These are phyloP conservation scores for Ustilago nuda DNA, from an alignment of 1,284 basidiomycete genomes.

Conservation along the genomic window DNA sequence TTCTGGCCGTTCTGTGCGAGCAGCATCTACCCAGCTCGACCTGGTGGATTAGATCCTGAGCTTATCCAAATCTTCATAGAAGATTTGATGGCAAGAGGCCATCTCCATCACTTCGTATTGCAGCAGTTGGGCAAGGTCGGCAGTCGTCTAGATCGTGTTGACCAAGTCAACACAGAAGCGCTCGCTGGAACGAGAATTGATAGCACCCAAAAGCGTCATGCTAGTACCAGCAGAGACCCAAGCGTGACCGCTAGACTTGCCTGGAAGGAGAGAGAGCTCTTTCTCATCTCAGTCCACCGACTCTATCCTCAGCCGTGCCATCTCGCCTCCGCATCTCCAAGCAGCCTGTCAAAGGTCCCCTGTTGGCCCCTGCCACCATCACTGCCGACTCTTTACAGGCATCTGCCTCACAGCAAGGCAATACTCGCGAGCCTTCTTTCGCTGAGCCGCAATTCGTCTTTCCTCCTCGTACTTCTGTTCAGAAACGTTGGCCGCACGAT, in stretches of 20 bases:
- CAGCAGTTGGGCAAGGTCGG: not conserved
- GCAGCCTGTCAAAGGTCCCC: conserved; percentile 18
- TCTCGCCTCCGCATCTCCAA: conserved; percentile 27
- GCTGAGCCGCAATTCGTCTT: conserved; percentile 24
- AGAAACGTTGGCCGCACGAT: conserved; percentile 5
- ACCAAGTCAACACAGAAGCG: conserved; percentile 6
- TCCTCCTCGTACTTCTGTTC: conserved; percentile 15
- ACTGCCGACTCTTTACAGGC: conserved; percentile 4
- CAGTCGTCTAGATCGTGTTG: conserved; percentile 21
- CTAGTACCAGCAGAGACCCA: not conserved
- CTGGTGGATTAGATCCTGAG: not conserved
- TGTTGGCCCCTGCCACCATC: conserved; percentile 26
- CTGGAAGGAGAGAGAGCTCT: not conserved
- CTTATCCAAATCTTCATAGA: not conserved
- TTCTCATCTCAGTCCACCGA: not conserved
- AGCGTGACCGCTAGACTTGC: not conserved
- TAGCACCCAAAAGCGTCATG: not conserved
- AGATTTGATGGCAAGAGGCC: no score
- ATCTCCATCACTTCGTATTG: no score
- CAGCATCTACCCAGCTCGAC: conserved; percentile 18
- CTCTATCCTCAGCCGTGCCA: conserved; percentile 6
- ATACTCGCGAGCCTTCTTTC: not conserved
- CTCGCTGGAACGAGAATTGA: not conserved
- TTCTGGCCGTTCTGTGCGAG: conserved; percentile 21
- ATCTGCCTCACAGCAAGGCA: not conserved